Base-by-base conservation (phyloP, 2,329 filamentous ascomycete genomes). In the Penicillium verrucosum region DNA sequence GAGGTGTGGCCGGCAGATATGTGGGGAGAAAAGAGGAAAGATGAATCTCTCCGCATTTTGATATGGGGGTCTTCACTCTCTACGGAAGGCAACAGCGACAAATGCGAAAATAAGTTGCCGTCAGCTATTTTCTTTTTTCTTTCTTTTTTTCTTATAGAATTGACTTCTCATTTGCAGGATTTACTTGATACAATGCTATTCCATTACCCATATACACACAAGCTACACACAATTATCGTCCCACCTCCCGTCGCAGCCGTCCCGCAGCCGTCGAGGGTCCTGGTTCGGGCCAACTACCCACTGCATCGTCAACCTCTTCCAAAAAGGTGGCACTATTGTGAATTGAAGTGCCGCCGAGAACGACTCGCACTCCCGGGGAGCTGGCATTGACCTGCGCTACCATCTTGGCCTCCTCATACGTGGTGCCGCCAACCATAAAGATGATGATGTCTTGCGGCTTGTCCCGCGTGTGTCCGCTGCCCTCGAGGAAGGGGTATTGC, bases 401-500 rank as follows among this genome's bases (percentile, higher is more conserved):
- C 82, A 91, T 92, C 78, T 96, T 97, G 6, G 94, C 92, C 74
- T 99, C 94, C 73, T 99, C 94, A 69, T 97, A 99, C 0, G 94
- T 99, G 18, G 89, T 87, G 3, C 94, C 94, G 6, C 94, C 94
- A 25, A 97, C 82, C 69, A 99, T 92, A 70, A 99, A 99, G 8
- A 99, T 85, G 42, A 99, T 85, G 40, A 99, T 89, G 71, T 99
- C 95, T 72, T 99, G 94, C 4, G 94, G 94, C 73, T 97, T 97
- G 70, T 99, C 95, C 60, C 89, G 85, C 11, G 92, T 97, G 12
- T 89, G 85, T 2, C 89, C 89, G 16, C 89, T 88, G 7, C 90
- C 91, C 65, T 97, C 94, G 5, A 97, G 84, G 70, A 97, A 99
- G 0, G 94, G 95, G 70, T 96, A 97, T 60, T 94, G 85, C 62